Evolutionary conservation across 352 stramenopile genomes (phyloP).

Genomic region (Globisporangium splendens): DNA sequence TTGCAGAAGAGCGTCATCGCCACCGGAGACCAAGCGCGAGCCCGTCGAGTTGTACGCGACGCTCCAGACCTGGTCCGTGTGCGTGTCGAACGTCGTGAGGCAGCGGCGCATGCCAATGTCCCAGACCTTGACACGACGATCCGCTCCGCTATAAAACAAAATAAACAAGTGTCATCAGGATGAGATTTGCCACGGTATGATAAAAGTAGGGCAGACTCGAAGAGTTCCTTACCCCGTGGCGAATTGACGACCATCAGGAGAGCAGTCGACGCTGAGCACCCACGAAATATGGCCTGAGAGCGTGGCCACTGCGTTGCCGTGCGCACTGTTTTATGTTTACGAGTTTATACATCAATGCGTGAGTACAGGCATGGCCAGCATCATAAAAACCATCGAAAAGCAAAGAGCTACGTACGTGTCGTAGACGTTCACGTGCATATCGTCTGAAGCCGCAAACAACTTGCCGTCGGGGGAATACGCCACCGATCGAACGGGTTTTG

Average conservation of each 20-base stretch:
- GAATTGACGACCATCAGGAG: slow-evolving; percentile 81
- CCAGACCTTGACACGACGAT: slow-evolving; percentile 92
- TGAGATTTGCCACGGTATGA: neutral
- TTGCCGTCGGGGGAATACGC: slow-evolving; percentile 83
- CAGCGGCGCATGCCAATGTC: slow-evolving; percentile 85
- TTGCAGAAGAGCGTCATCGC: slow-evolving; percentile 87
- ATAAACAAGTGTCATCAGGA: neutral
- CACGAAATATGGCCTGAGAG: slow-evolving; percentile 88
- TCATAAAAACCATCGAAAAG: neutral
- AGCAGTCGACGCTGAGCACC: slow-evolving; percentile 85
- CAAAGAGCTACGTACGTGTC: slow-evolving; percentile 69
- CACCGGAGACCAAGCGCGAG: slow-evolving; percentile 81
- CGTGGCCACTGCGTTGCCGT: slow-evolving; percentile 77
- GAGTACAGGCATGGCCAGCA: neutral
- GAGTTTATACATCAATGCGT: neutral
- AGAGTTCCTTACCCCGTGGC: slow-evolving; percentile 55
- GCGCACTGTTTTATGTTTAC: slow-evolving; percentile 29
- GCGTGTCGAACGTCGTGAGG: slow-evolving; percentile 87
- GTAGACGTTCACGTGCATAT: slow-evolving; percentile 92
- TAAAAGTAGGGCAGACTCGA: neutral
- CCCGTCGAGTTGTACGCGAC: slow-evolving; percentile 88
- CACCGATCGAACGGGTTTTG: slow-evolving; percentile 86
- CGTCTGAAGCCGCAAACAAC: slow-evolving; percentile 87
- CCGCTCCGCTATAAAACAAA: slow-evolving; percentile 47
- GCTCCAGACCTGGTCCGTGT: slow-evolving; percentile 91